Base-by-base conservation (phyloP, 805 yeast species). In the Starmerella roubikii region DNA sequence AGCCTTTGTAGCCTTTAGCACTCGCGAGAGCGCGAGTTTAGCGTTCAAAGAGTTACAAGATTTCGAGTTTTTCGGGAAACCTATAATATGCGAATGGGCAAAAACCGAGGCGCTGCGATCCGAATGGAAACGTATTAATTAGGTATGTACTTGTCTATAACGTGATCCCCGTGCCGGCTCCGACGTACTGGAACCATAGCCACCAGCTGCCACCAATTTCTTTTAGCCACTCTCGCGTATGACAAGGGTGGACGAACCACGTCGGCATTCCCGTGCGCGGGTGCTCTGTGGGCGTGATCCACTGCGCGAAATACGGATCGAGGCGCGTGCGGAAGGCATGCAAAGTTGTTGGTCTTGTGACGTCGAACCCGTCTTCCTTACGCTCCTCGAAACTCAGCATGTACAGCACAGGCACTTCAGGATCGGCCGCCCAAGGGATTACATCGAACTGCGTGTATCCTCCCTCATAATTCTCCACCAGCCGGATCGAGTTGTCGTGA, bases 181-280 rank as follows among this genome's bases (percentile, higher is more conserved):
- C 46, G 58, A 50, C 42, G 19, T 51, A 39, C 41, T 49, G 53
- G 16, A 55, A 41, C 59, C 59, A 55, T 23, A 53, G 45, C 6
- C 45, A 45, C 33, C 47, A 42, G 3, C 18, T n/a, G 3, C 51
- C 39, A n/a, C 39, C 41, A 13, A 50, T 42, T 22, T 51, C 52
- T 2, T 46, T 48, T 23, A 64, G 49, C 39, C 61, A 40, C 8
- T 49, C 52, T 4, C 41, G 33, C 0, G 67, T 57, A 30, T 59
- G 57, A 48, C 72, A 67, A 3, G 71, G 71, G 43, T 67, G 72
- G 1, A 67, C 30, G 36, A 54, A 57, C 37, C 55, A 48, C 13
- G 44, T 32, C 6, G 58, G 58, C 30, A 43, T 39, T 3, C 54
- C 54, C 24, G 45, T 41, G 9, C 46, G n/a, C 5, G 60, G 60